These are phyloP conservation scores for Cyclanthera cordifolia DNA, from an alignment of 306 rosid genomes.

Conservation along the genomic window DNA sequence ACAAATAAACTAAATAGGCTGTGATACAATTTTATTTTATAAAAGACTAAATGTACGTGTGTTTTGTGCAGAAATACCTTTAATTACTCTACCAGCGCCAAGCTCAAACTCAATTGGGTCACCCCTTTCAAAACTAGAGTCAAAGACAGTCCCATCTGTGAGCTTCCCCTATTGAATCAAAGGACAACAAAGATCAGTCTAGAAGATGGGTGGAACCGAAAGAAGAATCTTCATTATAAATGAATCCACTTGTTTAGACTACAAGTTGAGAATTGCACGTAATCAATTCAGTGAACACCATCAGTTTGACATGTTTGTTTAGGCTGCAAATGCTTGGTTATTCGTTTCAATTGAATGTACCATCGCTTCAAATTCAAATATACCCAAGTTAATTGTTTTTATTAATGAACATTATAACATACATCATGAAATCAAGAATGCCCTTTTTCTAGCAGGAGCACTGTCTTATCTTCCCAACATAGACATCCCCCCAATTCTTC, in stretches of 20 bases:
- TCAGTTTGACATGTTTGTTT: background rate
- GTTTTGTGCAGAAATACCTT: constrained; percentile 40
- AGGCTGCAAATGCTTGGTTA: background rate
- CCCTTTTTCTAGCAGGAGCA: background rate
- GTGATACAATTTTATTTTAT: background rate
- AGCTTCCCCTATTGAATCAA: constrained; percentile 70
- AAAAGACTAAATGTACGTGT: background rate
- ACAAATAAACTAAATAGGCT: background rate
- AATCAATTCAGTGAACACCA: background rate
- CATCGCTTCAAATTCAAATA: background rate
- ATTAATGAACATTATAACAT: background rate
- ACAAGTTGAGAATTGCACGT: no score
- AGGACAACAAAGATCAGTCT: constrained; percentile 4
- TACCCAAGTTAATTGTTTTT: background rate
- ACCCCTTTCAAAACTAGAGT: constrained; percentile 82
- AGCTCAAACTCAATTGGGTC: constrained; percentile 85
- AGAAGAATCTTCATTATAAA: background rate
- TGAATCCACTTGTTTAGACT: background rate
- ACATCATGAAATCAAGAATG: background rate
- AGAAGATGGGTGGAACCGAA: background rate
- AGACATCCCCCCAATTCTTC: background rate
- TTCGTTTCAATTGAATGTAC: background rate
- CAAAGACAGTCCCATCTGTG: constrained; percentile 94
- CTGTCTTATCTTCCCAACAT: background rate
- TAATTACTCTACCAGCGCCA: constrained; percentile 88